Percentiles rank a stretch among this genome's conserved stretches.
These are phyloP conservation scores for Cicer cuneatum DNA, from an alignment of 306 rosid genomes.

Conservation along the genomic window DNA sequence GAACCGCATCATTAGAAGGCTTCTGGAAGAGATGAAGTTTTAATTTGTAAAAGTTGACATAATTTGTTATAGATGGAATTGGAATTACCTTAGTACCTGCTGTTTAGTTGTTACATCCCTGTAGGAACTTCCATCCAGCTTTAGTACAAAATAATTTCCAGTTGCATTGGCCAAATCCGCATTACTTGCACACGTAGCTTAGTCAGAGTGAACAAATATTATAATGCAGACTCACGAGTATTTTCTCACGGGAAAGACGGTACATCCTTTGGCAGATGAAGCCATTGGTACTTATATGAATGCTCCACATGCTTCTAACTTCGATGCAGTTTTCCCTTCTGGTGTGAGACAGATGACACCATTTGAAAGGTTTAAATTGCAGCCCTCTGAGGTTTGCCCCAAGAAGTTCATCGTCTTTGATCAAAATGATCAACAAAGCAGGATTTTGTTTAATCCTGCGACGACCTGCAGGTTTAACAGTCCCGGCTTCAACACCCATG, in stretches of 20 bases:
- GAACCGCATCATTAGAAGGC: constrained; percentile 58
- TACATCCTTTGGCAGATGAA: constrained; percentile 61
- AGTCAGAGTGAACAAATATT: constrained; percentile 45
- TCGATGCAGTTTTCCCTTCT: constrained; percentile 62
- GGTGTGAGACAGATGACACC: constrained; percentile 62
- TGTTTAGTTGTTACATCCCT: constrained; percentile 52
- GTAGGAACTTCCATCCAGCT: constrained; percentile 53
- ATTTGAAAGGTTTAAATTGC: constrained; percentile 71
- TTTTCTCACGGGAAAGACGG: constrained; percentile 58
- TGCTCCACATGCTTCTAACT: constrained; percentile 66
- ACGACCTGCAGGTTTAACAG: constrained; percentile 64
- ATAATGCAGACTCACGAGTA: constrained; percentile 74
- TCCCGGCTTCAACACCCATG: constrained; percentile 58
- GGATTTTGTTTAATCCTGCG: constrained; percentile 84
- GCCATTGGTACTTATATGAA: constrained; percentile 58
- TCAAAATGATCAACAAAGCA: constrained; percentile 81
- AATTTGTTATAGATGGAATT: constrained; percentile 52
- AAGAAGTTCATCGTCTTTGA: constrained; percentile 86
- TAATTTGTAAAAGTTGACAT: constrained; percentile 57
- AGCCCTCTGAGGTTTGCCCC: constrained; percentile 85
- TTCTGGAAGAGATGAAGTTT: constrained; percentile 49
- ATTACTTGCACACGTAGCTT: constrained; percentile 42
- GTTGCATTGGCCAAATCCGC: constrained; percentile 50
- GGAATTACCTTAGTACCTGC: constrained; percentile 55
- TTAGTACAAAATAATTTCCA: constrained; percentile 50